Evolutionary conservation across 139 green algal genomes (phyloP).

Genomic region (Dunaliella primolecta): DNA sequence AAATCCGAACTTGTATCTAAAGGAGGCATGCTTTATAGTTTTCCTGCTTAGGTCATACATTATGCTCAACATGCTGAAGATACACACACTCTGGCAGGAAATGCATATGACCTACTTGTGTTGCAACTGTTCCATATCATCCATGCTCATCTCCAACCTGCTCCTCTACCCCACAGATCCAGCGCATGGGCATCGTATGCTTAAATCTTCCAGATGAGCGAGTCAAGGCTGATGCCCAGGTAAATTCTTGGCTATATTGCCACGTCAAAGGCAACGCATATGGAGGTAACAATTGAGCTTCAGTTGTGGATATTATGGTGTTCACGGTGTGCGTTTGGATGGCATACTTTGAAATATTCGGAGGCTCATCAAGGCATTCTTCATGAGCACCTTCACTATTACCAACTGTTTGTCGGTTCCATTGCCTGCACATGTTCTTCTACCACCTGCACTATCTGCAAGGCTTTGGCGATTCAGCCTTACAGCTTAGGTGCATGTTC

Average conservation of each 20-base stretch:
- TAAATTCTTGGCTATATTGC: not conserved
- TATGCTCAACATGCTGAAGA: not conserved
- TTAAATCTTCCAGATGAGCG: constrained; percentile 34
- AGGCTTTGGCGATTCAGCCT: no score
- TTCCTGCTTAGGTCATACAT: not conserved
- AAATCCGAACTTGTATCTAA: not conserved
- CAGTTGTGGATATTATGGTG: not conserved
- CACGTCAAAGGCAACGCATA: constrained; percentile 27
- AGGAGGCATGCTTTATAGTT: not conserved
- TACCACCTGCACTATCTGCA: no score
- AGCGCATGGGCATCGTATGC: constrained; percentile 48
- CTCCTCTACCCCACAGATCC: constrained; percentile 21
- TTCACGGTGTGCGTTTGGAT: not conserved
- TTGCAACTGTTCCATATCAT: not conserved
- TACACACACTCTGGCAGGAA: not conserved
- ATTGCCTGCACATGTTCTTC: constrained; percentile 1
- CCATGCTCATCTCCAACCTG: not conserved
- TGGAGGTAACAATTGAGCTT: not conserved
- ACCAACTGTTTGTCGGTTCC: not conserved
- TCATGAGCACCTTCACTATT: not conserved
- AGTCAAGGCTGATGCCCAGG: constrained; percentile 31
- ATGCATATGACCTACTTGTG: not conserved
- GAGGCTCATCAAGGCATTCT: not conserved
- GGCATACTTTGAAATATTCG: not conserved
- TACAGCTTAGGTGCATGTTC: no score